Base-by-base conservation (phyloP, 1,284 basidiomycete species). In the Neolentinus lepideus region DNA sequence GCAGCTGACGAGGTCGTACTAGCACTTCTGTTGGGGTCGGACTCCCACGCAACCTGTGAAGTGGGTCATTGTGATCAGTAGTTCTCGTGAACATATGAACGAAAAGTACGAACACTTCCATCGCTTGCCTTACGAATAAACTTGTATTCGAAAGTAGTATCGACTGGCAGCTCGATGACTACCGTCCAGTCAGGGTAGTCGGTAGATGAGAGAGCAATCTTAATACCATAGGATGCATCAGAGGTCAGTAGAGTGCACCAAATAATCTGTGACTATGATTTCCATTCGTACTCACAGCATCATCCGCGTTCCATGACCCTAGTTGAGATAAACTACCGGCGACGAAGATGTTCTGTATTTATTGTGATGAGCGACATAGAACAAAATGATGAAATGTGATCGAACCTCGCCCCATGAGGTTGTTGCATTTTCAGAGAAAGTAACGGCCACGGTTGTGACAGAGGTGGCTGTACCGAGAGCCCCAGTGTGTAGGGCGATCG, bases 401-500 rank as follows among this genome's bases (percentile, higher is more conserved):
- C 38, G 38, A 4, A 81, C 81, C 73, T 85, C 78, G 51, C 82
- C 82, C 26, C 72, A 78, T 0, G 71, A 72, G 0, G 83, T 84
- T 0, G 76, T 79, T 1, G 80, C 82, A 1, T 69, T 80, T 60
- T 80, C 80, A 8, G 71, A 66, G 61, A 84, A 83, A 2, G 68
- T 75, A 12, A 84, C 75, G 2, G 72, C 57, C 1, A 80, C 73
- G 0, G 63, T 62, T 12, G 61, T 62, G 2, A 51, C 31, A 8
- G 58, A 57, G 19, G 55, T 51, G 4, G 65, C 57, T 38, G 55
- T 47, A 26, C 62, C 58, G 31, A 46, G 61, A 10, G 76, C 71
- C 1, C 80, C 78, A 2, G 74, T 78, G 61, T 85, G 81, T 31
- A 87, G 74, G 0, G 83, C 85, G 55, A 87, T 64, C 0, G 85